Evolutionary conservation across 441 rosid genomes (phyloP).

Genomic region (Kokia cookei): DNA sequence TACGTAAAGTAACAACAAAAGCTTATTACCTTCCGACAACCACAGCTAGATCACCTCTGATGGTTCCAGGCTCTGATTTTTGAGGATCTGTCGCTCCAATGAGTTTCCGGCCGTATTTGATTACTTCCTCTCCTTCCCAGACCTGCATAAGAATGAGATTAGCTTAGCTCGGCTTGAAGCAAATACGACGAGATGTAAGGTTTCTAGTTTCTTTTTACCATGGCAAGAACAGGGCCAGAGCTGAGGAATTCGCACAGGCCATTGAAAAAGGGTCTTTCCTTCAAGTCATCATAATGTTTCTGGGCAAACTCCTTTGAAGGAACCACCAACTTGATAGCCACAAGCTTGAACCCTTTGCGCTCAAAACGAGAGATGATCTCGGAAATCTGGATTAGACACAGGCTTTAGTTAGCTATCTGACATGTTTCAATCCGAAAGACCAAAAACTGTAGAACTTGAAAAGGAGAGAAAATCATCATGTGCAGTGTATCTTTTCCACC

Average conservation of each 20-base stretch:
- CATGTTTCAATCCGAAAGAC: neutral
- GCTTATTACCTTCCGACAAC: slow-evolving; percentile 78
- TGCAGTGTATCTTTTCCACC: neutral
- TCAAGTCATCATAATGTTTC: slow-evolving; percentile 87
- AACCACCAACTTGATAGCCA: slow-evolving; percentile 65
- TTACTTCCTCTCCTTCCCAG: slow-evolving; percentile 99
- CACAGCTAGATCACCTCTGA: slow-evolving; percentile 94
- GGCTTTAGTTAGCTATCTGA: neutral
- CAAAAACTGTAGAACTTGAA: neutral
- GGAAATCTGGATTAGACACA: slow-evolving; percentile 46
- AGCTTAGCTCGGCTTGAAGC: neutral
- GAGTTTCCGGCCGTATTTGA: slow-evolving; percentile 81
- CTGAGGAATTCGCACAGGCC: slow-evolving; percentile 94
- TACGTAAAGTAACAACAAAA: neutral
- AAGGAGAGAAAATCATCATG: neutral
- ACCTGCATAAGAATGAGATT: slow-evolving; percentile 40
- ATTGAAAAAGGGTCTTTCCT: slow-evolving; percentile 89
- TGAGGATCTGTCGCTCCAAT: slow-evolving; percentile 98
- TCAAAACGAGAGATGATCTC: slow-evolving; percentile 90
- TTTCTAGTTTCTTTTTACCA: slow-evolving; percentile 46
- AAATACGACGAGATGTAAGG: neutral
- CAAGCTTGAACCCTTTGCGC: slow-evolving; percentile 96
- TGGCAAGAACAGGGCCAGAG: slow-evolving; percentile 95
- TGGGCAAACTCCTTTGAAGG: slow-evolving; percentile 88
- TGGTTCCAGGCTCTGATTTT: slow-evolving; percentile 97